Base-by-base conservation (phyloP, 305 asterid genomes). In the Ruellia speciosa region DNA sequence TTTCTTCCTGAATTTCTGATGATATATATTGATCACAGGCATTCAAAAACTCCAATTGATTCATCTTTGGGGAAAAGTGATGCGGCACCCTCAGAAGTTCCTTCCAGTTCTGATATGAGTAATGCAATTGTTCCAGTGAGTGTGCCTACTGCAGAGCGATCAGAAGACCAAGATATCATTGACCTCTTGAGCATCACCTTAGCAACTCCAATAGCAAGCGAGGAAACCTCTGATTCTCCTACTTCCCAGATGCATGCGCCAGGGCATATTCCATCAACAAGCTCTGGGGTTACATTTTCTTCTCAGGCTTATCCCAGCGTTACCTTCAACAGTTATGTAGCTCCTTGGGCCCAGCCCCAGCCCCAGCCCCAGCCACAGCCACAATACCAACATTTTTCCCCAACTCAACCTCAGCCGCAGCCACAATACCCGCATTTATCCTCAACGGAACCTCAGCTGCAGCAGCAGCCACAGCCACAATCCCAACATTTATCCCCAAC, bases 271-370 rank as follows among this genome's bases (percentile, higher is more conserved):
- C 67, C 82, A 41, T 69, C 78, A 0, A 14, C 72, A 31, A 52
- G 58, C 49, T 74, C 57, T 9, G 74, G 68, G 54, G 59, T 49
- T 50, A 14, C 81, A 9, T 70, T 62, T 37, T 60, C 84, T 35
- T 31, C 94, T 0, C 76, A 73, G 39, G 56, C 84, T 60, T 53
- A 71, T 72, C 73, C 70, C 18, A 77, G 50, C 28, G 69, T 70
- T 45, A 54, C 75, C 49, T 76, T 73, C 72, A 80, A 76, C 76
- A 73, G 62, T 45, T 88, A 93, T 47, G 67, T 86, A 53, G 95
- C 95, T 71, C 96, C 97, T 0, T 92, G 99, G 99, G 97, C 97
- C 24, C 81, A 70, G 57, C 69, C 87, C 2, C 81, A 69, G 49
- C 56, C 75, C 1, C 83, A 67, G 49, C 40, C 54, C 13, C 31